Evolutionary conservation across 2,329 filamentous ascomycete species (phyloP), one percentile per base, ranked within the genome.

Genomic region (Anthostomella pinea): DNA sequence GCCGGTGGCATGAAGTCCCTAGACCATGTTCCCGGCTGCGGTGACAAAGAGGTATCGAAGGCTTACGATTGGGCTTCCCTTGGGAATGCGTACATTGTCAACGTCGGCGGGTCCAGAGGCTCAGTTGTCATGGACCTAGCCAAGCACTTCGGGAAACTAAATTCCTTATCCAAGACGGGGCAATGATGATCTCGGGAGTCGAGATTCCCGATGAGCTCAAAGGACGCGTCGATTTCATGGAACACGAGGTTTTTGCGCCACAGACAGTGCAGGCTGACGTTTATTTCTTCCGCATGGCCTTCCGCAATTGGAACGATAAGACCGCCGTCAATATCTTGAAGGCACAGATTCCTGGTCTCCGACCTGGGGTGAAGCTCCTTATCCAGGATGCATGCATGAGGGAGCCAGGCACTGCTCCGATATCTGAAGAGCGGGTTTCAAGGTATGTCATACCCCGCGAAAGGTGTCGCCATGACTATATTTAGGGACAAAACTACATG

Each of bases 41-140:
- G 24, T 20, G 25, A 18, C 34, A 18, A 10, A 8, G 10, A 16
- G 14, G 45, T 50, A 13, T 2, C 36, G 35, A 42, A 48, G 33
- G 14, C 21, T 23, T 57, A 52, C 40, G 52, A 56, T 30, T 56
- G 52, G 53, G 45, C 43, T 24, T 47, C 45, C 15, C 48, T 56
- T 5, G 47, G 44, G 14, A 6, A 52, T 8, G 42, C 18, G 8
- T 18, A 11, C 9, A 45, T 57, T 19, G 40, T 48, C 2, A 36
- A 53, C 15, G 41, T 57, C 2, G 52, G 54, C 26, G 53, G 49
- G 4, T 23, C 17, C 4, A 33, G 41, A 34, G 54, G 51, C 29
- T 21, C 33, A 10, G 44, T 51, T 22, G 43, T 47, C 3, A 41
- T 51, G 23, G 51, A 48, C 1, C 39, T 58, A 26, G 48, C 49